phyloP scores from a whole-genome alignment of 1,284 basidiomycete genomes.

The Puccinia novopanici region DNA sequence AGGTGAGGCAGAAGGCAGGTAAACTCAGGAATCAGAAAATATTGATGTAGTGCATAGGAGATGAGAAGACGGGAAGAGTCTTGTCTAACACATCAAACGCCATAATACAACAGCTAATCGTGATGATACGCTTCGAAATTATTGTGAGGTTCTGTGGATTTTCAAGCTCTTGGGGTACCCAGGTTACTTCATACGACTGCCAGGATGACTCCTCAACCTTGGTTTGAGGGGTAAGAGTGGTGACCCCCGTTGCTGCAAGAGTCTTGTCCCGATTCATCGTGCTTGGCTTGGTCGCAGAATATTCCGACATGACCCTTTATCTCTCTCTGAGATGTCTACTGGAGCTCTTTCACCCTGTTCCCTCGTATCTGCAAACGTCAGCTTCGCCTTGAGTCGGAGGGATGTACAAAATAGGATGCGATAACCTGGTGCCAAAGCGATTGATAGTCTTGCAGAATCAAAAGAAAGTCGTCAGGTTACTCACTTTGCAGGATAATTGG shows the following conservation, averaged over 20 bases:
- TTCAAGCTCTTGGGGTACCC: constrained; percentile 62
- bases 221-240: background rate
- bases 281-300: background rate
- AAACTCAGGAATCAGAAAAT: background rate
- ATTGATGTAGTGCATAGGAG: background rate
- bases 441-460: background rate
- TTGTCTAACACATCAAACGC: constrained; percentile 65
- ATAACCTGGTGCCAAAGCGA: background rate
- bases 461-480: background rate
- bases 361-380: background rate
- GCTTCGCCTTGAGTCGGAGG: background rate
- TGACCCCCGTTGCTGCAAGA: background rate
- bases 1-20: background rate
- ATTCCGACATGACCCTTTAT: background rate
- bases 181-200: constrained; percentile 27
- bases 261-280: background rate
- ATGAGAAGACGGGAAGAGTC: background rate
- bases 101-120: constrained; percentile 61
- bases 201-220: background rate
- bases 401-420: background rate
- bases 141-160: constrained; percentile 69
- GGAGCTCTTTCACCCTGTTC: background rate
- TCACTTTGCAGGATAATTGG: background rate
- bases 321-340: background rate
- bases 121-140: constrained; percentile 64